These are phyloP conservation scores for Thielaviopsis musarum DNA, from an alignment of 2,329 filamentous ascomycete genomes.

Conservation along the genomic window DNA sequence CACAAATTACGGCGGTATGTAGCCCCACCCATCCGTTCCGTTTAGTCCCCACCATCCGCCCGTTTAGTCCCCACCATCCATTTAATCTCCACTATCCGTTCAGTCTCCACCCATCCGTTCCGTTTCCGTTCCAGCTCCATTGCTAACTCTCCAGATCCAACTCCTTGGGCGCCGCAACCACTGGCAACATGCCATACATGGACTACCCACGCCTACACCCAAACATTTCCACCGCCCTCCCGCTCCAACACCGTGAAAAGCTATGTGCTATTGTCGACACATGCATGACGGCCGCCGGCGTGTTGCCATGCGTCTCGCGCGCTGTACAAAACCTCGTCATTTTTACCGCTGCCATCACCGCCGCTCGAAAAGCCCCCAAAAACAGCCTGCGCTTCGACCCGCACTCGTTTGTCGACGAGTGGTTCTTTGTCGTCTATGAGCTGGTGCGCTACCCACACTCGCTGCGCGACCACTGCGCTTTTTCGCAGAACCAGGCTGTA, in stretches of 20 bases:
- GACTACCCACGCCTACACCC: slow-evolving; percentile 11
- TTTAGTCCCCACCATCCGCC: background rate
- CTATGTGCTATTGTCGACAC: slow-evolving; percentile 1
- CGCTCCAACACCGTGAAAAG: background rate
- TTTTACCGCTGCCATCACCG: slow-evolving; percentile 5
- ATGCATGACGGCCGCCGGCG: slow-evolving; percentile 1
- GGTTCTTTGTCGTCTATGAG: slow-evolving; percentile 7
- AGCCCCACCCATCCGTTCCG: background rate
- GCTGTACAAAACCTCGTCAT: slow-evolving; percentile 7
- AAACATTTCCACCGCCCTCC: slow-evolving; percentile 7
- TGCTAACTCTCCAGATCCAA: slow-evolving; percentile 1
- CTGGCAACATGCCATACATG: slow-evolving; percentile 9
- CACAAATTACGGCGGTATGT: slow-evolving; percentile 11
- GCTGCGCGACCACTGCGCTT: slow-evolving; percentile 8
- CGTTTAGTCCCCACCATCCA: too few relatives aligned
- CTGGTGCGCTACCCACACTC: slow-evolving; percentile 10
- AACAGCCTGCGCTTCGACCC: slow-evolving; percentile 8
- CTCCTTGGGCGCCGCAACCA: slow-evolving; percentile 7
- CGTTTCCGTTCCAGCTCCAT: background rate
- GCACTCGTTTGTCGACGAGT: slow-evolving; percentile 9
- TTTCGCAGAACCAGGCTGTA: slow-evolving; percentile 8
- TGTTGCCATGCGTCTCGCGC: slow-evolving; percentile 6
- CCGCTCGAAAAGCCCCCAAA: slow-evolving; percentile 4
- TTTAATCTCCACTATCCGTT: too few relatives aligned
- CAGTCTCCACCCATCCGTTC: background rate